Conservation (phyloP, 768 basidiomycete species). For the Amanita pseudoporphyria region DNA sequence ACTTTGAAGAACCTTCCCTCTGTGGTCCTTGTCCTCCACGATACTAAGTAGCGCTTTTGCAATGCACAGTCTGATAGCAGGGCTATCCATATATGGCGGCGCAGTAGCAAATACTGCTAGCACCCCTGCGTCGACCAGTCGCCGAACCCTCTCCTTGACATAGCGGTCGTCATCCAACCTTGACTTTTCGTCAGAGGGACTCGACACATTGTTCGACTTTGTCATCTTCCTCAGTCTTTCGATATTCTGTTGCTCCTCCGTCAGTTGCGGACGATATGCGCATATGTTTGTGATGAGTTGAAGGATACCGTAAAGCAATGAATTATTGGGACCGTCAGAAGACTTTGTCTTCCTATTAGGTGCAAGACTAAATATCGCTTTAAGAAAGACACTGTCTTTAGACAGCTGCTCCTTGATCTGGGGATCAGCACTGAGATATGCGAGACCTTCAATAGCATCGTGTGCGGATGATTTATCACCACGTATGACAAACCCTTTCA, state of each 20-base stretch:
- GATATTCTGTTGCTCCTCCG: constrained; percentile 76
- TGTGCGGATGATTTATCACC: constrained; percentile 30
- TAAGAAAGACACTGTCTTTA: constrained; percentile 42
- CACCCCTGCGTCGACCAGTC: constrained; percentile 51
- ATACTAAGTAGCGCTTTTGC: constrained; percentile 62
- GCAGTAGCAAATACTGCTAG: constrained; percentile 52
- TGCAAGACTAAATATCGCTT: constrained; percentile 44
- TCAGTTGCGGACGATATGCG: constrained; percentile 57
- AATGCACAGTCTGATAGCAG: constrained; percentile 44
- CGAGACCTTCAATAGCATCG: constrained; percentile 77
- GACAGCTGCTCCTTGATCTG: constrained; percentile 55
- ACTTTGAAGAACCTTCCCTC: constrained; percentile 67
- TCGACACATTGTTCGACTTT: constrained; percentile 23
- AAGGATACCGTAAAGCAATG: constrained; percentile 70
- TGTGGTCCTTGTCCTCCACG: constrained; percentile 66
- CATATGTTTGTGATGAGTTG: constrained; percentile 70
- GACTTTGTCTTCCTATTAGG: constrained; percentile 34
- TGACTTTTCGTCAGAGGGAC: constrained; percentile 21
- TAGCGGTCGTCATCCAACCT: constrained; percentile 54
- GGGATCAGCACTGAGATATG: constrained; percentile 66
- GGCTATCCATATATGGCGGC: constrained; percentile 51
- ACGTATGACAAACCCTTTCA: constrained; percentile 47
- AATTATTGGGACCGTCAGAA: constrained; percentile 26
- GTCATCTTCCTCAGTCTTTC: constrained; percentile 76
- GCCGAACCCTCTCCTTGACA: constrained; percentile 52